Conservation (phyloP, 2,329 filamentous ascomycete genomes). For the Bipolaris oryzae region DNA sequence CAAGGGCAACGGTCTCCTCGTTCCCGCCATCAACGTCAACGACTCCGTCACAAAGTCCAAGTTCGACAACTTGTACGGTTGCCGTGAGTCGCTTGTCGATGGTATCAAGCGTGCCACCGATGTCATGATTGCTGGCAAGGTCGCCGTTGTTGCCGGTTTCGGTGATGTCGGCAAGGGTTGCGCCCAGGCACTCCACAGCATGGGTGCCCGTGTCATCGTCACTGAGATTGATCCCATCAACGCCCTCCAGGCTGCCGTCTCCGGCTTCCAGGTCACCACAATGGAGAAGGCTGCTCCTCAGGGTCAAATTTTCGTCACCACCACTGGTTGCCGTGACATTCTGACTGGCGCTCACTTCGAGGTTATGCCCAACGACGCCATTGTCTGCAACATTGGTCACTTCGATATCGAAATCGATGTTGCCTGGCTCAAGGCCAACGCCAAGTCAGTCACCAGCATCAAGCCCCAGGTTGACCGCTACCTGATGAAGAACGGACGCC, state of each 20-base stretch:
- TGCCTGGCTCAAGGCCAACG: constrained; percentile 98
- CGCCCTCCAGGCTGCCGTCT: constrained; percentile 97
- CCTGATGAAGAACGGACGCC: constrained; percentile 88
- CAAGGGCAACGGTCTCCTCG: constrained; percentile 76
- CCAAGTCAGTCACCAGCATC: constrained; percentile 93
- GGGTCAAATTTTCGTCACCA: constrained; percentile 99
- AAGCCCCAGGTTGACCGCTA: constrained; percentile 99
- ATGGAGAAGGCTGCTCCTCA: constrained; percentile 93
- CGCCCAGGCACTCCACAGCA: constrained; percentile 91
- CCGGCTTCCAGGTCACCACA: constrained; percentile 93
- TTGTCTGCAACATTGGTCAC: constrained; percentile 99
- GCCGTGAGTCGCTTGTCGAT: constrained; percentile 97
- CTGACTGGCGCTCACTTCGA: constrained; percentile 91
- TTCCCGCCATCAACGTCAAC: constrained; percentile 98
- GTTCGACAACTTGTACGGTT: constrained; percentile 99
- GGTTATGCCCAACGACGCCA: constrained; percentile 94
- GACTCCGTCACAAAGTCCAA: constrained; percentile 99
- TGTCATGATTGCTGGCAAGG: constrained; percentile 99
- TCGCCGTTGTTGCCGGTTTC: constrained; percentile 95
- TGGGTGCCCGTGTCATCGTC: constrained; percentile 95
- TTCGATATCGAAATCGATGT: constrained; percentile 99
- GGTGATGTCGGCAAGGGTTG: constrained; percentile 99
- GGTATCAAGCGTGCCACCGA: constrained; percentile 99
- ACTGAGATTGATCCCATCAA: constrained; percentile 99
- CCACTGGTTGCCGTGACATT: constrained; percentile 98